Conservation (phyloP, 1,284 basidiomycete genomes). For the Moesziomyces parantarcticus region DNA sequence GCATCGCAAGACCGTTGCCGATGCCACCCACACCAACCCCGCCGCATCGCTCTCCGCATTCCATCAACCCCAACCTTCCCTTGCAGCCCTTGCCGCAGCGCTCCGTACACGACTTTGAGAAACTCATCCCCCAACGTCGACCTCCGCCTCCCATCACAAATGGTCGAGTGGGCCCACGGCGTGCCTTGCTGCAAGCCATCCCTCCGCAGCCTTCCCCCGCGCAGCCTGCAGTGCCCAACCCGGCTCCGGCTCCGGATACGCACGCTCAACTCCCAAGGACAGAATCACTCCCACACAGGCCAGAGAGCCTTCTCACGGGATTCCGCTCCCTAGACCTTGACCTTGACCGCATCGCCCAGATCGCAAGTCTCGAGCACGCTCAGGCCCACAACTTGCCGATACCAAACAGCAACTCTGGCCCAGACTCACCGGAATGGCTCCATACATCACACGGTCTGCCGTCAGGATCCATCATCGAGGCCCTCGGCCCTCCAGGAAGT, state of each 20-base stretch:
- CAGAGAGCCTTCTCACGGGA: conserved; percentile 17
- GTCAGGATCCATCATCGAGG: conserved; percentile 36
- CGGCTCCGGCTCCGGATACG: not conserved
- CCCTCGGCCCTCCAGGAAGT: conserved; percentile 38
- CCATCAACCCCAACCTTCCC: not conserved
- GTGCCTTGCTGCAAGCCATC: conserved; percentile 22
- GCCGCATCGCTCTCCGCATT: conserved; percentile 5
- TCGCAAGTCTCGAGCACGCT: conserved; percentile 16
- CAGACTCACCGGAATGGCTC: conserved; percentile 1
- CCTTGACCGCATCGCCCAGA: conserved; percentile 27
- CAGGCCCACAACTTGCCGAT: not conserved
- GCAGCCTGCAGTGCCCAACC: not conserved
- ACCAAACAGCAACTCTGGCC: not conserved
- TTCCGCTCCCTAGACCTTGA: conserved; percentile 35
- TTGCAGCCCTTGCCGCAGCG: conserved; percentile 37
- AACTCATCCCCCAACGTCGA: conserved; percentile 16
- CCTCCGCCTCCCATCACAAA: not conserved
- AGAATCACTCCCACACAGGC: conserved; percentile 8
- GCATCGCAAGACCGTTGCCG: conserved; percentile 23
- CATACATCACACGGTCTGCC: conserved; percentile 25
- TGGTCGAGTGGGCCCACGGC: conserved; percentile 2
- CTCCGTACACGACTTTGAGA: conserved; percentile 24
- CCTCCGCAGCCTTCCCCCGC: conserved; percentile 20
- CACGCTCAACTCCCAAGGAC: not conserved
- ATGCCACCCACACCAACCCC: conserved; percentile 24